Conservation (phyloP, 371 early-diverging fungal genomes). For the Circinella umbellata region DNA sequence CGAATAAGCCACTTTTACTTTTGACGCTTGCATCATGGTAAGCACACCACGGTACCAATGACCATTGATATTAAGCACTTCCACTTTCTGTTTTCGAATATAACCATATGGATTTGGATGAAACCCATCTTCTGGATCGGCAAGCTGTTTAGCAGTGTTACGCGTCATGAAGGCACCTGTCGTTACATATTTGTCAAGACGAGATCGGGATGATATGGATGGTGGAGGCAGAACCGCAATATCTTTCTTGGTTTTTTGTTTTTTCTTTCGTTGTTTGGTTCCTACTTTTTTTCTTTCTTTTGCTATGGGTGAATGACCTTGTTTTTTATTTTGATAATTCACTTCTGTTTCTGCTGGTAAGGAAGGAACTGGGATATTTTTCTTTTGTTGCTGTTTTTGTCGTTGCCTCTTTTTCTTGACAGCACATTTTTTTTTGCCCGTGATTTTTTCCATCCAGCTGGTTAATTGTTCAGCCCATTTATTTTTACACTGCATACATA, state of each 20-base stretch:
- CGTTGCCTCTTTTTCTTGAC: too few relatives aligned
- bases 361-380: neutral
- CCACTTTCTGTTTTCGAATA: slow-evolving; percentile 41
- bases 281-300: neutral
- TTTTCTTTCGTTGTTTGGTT: neutral
- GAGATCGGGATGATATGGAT: neutral
- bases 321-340: neutral
- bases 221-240: slow-evolving; percentile 4
- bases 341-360: neutral
- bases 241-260: neutral
- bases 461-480: neutral
- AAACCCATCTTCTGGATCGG: slow-evolving; percentile 35
- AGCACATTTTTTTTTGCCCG: neutral
- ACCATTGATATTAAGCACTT: slow-evolving; percentile 53
- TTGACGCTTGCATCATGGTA: slow-evolving; percentile 46
- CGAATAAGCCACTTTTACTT: slow-evolving; percentile 55
- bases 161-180: slow-evolving; percentile 60
- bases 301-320: neutral
- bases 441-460: neutral
- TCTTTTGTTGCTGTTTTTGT: too few relatives aligned
- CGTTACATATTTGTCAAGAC: slow-evolving; percentile 29
- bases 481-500: neutral
- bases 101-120: slow-evolving; percentile 51
- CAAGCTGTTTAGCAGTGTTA: slow-evolving; percentile 48
- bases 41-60: slow-evolving; percentile 58